phyloP scores from a whole-genome alignment of 257 asterid species.

The Dorcoceras hygrometricum region DNA sequence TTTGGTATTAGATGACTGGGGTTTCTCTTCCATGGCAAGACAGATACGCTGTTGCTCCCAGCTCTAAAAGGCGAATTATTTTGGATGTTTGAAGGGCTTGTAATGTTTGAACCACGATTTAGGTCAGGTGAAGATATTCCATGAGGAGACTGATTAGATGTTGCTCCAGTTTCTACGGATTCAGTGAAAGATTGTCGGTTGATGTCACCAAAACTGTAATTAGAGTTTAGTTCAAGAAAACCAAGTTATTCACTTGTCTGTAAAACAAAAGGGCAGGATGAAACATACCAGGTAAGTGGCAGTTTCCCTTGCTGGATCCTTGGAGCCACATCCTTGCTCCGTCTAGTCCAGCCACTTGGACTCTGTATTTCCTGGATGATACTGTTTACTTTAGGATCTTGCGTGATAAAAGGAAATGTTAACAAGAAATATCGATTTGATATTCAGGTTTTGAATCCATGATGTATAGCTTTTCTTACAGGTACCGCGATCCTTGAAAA shows the following conservation, averaged over 20 bases:
- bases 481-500: conserved; percentile 39
- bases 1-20: conserved; percentile 31
- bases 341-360: conserved; percentile 31
- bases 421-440: not conserved
- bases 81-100: conserved; percentile 32
- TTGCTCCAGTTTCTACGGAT: conserved; percentile 28
- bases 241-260: not conserved
- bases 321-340: conserved; percentile 34
- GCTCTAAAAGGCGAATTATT: conserved; percentile 27
- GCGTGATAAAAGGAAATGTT: not conserved
- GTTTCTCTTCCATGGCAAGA: conserved; percentile 37
- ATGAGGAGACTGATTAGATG: conserved; percentile 52
- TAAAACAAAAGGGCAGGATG: not conserved
- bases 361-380: conserved; percentile 40
- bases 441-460: conserved; percentile 5
- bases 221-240: conserved; percentile 6
- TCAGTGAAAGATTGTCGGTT: conserved; percentile 37
- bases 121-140: conserved; percentile 40
- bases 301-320: conserved; percentile 38
- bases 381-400: conserved; percentile 1
- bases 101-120: conserved; percentile 27
- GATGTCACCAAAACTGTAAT: conserved; percentile 36
- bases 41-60: conserved; percentile 22
- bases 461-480: conserved; percentile 35
- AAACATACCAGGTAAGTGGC: conserved; percentile 35